Evolutionary conservation across 768 basidiomycete species (phyloP), one percentile per base, ranked within the genome.

Genomic region (Boletus sp.): DNA sequence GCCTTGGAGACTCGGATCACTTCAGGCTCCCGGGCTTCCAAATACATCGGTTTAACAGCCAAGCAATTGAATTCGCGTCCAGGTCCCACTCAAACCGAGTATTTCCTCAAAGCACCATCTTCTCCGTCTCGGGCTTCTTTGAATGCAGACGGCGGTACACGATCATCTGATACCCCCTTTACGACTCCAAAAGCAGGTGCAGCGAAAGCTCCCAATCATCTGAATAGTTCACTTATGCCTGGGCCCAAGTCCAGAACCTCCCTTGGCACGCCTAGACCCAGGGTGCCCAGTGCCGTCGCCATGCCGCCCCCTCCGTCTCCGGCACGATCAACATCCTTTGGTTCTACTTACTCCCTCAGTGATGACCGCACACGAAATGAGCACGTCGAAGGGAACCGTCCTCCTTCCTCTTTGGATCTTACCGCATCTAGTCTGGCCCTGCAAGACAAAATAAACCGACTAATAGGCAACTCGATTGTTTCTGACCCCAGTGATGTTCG

Each of bases 221-320:
- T 61, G 30, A 64, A 53, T 14, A 47, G 53, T 42, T 47, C 51
- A 11, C 57, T 59, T 3, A 56, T 54, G 47, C 58, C 67, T 13
- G 66, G 66, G 2, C 9, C 46, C 3, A 78, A 72, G 53, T 43
- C 64, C 29, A 71, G 74, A 47, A 53, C 69, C 19, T 71, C 75
- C 14, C 53, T 75, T 17, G 69, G 66, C 55, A 87, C 85, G 11
- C 84, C 86, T 41, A 79, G 87, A 30, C 78, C 81, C 14, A 78
- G 88, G 47, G 66, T 89, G 55, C 86, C 88, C 30, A 88, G 87
- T 61, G 76, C 79, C n/a, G 69, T 88, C 27, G 83, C 87, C 7
- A 90, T 92, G 90, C 90, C 88, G 3, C 90, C 89, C 3, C 89
- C 89, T 17, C 74, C 84, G 1, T 88, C 87, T 13, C 88, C 88